Evolutionary conservation across 495 filamentous ascomycete species (phyloP).

Genomic region (Cercophora sp.): DNA sequence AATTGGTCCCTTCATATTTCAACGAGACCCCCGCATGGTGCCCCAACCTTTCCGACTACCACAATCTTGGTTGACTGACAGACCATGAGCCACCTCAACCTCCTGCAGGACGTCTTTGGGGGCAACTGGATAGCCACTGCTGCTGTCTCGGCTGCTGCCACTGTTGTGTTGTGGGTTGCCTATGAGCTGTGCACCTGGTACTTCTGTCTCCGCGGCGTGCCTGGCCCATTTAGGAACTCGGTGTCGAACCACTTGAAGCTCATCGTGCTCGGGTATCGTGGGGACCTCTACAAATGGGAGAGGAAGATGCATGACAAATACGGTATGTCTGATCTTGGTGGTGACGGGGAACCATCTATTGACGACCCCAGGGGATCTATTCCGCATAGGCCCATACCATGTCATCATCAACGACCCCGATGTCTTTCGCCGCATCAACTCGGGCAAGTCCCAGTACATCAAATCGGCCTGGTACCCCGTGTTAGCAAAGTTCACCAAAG

Average conservation of each 20-base stretch:
- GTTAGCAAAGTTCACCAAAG: neutral
- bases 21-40: too few species aligned
- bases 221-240: slow-evolving; percentile 1
- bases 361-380: slow-evolving; percentile 15
- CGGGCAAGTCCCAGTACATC: slow-evolving; percentile 28
- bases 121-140: too few species aligned
- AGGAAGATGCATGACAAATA: neutral
- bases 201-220: neutral
- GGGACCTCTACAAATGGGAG: neutral
- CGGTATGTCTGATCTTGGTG: neutral
- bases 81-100: too few species aligned
- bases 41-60: too few species aligned
- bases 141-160: too few species aligned
- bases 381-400: slow-evolving; percentile 41
- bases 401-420: slow-evolving; percentile 39
- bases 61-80: too few species aligned
- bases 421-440: slow-evolving; percentile 28
- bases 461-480: slow-evolving; percentile 15
- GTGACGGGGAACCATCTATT: neutral
- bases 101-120: too few species aligned
- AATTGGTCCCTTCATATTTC: too few species aligned
- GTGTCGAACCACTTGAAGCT: neutral
- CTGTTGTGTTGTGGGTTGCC: too few species aligned
- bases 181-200: neutral
- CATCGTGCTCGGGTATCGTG: neutral